Conservation (phyloP, 1,139 yeast species). For the Debaryomyces sp. region DNA sequence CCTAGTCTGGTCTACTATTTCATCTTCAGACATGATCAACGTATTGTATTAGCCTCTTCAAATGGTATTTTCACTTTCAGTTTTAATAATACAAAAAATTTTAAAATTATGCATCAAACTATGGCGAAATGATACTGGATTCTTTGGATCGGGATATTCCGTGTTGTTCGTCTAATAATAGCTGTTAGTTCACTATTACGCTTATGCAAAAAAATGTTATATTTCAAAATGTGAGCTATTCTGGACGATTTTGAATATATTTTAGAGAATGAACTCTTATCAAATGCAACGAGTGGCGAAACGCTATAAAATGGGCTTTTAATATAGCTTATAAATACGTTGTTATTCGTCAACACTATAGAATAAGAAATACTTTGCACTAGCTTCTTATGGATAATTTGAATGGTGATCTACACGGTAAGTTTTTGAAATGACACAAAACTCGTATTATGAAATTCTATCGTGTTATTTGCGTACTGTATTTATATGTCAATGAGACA, state of each 20-base stretch:
- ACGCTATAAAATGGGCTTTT: neutral
- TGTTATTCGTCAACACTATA: neutral
- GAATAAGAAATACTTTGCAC: neutral
- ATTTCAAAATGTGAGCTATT: neutral
- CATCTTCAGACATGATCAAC: neutral
- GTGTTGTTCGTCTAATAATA: neutral
- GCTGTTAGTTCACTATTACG: neutral
- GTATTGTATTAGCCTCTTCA: neutral
- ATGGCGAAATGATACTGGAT: neutral
- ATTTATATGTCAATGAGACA: neutral
- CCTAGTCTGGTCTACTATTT: slow-evolving; percentile 5
- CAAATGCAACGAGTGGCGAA: neutral
- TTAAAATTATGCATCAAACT: slow-evolving; percentile 1
- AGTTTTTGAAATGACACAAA: slow-evolving; percentile 9
- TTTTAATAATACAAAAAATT: neutral
- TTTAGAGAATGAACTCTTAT: neutral
- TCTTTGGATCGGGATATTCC: neutral
- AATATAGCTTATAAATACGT: neutral
- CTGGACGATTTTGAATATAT: neutral
- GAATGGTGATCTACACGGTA: slow-evolving; percentile 7
- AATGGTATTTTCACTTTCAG: neutral
- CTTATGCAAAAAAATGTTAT: neutral
- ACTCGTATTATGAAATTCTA: slow-evolving; percentile 5
- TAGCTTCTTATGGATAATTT: neutral
- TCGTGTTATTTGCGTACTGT: neutral